Evolutionary conservation across 352 stramenopile species (phyloP).

Genomic region (Blastocystis sp.): DNA sequence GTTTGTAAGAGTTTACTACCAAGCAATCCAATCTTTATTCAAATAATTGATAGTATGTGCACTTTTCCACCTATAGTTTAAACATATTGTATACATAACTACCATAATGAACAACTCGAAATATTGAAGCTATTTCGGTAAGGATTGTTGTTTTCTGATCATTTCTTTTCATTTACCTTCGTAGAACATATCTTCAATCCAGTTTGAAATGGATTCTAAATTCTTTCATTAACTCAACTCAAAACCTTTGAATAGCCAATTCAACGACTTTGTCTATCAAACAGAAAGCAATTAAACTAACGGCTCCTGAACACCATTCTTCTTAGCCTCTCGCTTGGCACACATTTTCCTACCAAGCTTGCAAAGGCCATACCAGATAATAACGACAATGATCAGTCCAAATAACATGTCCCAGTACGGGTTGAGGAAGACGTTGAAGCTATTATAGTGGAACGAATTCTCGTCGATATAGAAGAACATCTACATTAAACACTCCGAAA

Average conservation of each 20-base stretch:
- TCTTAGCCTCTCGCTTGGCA: background rate
- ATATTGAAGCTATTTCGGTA: too few relatives aligned
- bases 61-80: too few relatives aligned
- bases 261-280: background rate
- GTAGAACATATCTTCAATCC: background rate
- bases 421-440: conserved; percentile 31
- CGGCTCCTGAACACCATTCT: background rate
- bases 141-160: too few relatives aligned
- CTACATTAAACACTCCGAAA: background rate
- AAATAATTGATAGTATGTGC: too few relatives aligned
- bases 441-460: background rate
- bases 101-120: too few relatives aligned
- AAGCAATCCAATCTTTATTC: too few relatives aligned
- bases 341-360: conserved; percentile 31
- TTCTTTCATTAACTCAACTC: background rate
- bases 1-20: too few relatives aligned
- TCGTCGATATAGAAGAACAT: background rate
- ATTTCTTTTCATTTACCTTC: too few relatives aligned
- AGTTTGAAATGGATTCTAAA: background rate
- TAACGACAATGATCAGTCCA: background rate
- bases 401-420: conserved; percentile 27
- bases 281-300: background rate
- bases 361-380: conserved; percentile 8
- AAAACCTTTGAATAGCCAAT: background rate
- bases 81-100: too few relatives aligned